A percentile compares a stretch with the other conserved stretches of the same genome.
These are phyloP conservation scores for Helichrysum umbraculigerum DNA, from an alignment of 129 eudicot genomes.

Conservation along the genomic window DNA sequence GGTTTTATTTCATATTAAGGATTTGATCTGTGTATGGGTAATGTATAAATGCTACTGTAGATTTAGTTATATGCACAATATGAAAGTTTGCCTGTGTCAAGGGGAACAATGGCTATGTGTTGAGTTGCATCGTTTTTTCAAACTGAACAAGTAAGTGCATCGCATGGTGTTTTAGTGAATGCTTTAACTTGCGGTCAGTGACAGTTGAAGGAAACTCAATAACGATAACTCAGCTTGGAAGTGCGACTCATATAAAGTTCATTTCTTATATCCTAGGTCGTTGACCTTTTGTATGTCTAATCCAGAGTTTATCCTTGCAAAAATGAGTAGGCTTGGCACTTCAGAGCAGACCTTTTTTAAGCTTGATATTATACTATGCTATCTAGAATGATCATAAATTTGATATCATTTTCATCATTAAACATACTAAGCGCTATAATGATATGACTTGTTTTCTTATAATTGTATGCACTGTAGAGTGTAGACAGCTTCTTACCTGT, in stretches of 20 bases:
- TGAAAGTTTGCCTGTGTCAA: neutral
- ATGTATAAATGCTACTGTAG: neutral
- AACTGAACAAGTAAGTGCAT: constrained; percentile 1
- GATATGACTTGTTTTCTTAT: too few relatives aligned
- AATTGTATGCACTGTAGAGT: neutral
- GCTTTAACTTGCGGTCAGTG: neutral
- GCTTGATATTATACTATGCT: neutral
- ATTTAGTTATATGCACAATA: neutral
- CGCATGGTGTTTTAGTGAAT: constrained; percentile 10
- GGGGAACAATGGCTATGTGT: too few relatives aligned
- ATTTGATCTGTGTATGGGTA: neutral
- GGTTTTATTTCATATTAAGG: neutral
- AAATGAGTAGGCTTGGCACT: neutral
- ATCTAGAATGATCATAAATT: too few relatives aligned
- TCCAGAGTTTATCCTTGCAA: neutral
- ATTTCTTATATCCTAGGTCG: neutral
- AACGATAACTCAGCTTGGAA: constrained; percentile 3
- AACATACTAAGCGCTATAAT: neutral
- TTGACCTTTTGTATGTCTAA: neutral
- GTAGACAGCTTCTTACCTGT: neutral
- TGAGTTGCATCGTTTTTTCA: too few relatives aligned
- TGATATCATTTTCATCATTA: too few relatives aligned
- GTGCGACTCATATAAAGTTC: neutral
- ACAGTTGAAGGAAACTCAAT: neutral
- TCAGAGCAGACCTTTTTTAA: neutral